These are phyloP conservation scores for Nepenthes mirabilis DNA, from an alignment of 148 eudicot species.

Conservation along the genomic window DNA sequence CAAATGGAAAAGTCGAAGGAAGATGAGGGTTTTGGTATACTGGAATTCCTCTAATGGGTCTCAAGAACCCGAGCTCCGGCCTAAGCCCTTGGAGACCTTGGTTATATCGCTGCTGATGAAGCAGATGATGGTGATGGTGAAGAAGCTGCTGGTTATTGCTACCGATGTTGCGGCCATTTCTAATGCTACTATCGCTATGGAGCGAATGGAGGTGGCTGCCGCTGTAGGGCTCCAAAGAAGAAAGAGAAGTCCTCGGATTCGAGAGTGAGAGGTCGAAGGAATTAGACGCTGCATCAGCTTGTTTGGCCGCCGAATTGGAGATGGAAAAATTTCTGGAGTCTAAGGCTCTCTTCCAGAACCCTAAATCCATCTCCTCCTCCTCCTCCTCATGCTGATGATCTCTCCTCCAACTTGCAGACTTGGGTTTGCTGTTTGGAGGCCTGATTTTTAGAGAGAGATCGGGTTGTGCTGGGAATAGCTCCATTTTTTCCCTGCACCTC, in stretches of 20 bases:
- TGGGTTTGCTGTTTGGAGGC: too few species aligned
- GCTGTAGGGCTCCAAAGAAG: constrained; percentile 3
- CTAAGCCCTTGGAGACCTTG: constrained; percentile 3
- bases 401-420: too few species aligned
- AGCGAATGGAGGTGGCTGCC: too few species aligned
- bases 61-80: constrained; percentile 34
- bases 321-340: constrained; percentile 20
- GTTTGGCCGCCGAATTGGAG: constrained; percentile 7
- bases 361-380: constrained; percentile 27
- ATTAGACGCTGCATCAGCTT: not conserved
- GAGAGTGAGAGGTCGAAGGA: constrained; percentile 18
- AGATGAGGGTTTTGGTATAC: constrained; percentile 60
- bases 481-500: too few species aligned
- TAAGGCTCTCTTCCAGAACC: constrained; percentile 36
- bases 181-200: too few species aligned
- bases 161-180: not conserved
- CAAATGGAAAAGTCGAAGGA: constrained; percentile 28
- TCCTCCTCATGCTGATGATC: constrained; percentile 18
- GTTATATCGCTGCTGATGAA: not conserved
- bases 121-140: constrained; percentile 4
- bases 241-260: constrained; percentile 5
- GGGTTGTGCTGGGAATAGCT: too few species aligned
- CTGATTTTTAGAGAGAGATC: too few species aligned
- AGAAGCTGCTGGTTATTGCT: not conserved
- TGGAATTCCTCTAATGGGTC: constrained; percentile 88